Evolutionary conservation across 1,139 yeast genomes (phyloP).

Genomic region (Scheffersomyces stambukii): DNA sequence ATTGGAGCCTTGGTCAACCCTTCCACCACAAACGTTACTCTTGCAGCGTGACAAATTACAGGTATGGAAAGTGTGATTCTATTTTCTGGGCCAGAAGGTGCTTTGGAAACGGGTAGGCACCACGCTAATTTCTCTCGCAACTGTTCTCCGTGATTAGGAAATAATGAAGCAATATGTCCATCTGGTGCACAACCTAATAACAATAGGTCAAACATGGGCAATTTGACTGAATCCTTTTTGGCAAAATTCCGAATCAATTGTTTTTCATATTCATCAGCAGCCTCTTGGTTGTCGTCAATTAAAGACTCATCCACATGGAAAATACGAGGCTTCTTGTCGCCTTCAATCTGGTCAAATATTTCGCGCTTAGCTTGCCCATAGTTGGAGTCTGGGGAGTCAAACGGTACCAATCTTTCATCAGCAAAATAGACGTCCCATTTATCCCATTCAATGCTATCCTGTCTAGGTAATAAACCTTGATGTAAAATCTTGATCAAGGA

Average conservation of each 20-base stretch:
- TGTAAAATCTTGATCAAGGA: constrained; percentile 80
- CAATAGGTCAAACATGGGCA: constrained; percentile 89
- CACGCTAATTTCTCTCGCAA: constrained; percentile 90
- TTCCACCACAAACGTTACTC: constrained; percentile 92
- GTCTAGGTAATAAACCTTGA: constrained; percentile 73
- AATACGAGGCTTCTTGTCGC: constrained; percentile 59
- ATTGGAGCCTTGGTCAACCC: constrained; percentile 95
- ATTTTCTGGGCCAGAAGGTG: constrained; percentile 84
- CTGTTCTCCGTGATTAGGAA: constrained; percentile 83
- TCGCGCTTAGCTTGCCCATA: constrained; percentile 85
- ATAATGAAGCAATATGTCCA: constrained; percentile 94
- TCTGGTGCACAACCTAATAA: constrained; percentile 97
- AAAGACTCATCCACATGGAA: constrained; percentile 78
- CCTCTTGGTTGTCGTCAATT: constrained; percentile 83
- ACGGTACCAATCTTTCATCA: constrained; percentile 93
- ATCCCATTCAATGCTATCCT: constrained; percentile 76
- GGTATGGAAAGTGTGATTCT: constrained; percentile 93
- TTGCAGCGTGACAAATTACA: constrained; percentile 88
- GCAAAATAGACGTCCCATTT: constrained; percentile 97
- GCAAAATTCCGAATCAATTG: constrained; percentile 84
- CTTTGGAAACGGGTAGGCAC: constrained; percentile 91
- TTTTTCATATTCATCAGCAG: constrained; percentile 91
- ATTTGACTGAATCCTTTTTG: constrained; percentile 90
- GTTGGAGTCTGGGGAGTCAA: constrained; percentile 77
- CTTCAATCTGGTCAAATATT: constrained; percentile 64